Conservation (phyloP, 139 green algal genomes). For the Coccomyxa sp. region DNA sequence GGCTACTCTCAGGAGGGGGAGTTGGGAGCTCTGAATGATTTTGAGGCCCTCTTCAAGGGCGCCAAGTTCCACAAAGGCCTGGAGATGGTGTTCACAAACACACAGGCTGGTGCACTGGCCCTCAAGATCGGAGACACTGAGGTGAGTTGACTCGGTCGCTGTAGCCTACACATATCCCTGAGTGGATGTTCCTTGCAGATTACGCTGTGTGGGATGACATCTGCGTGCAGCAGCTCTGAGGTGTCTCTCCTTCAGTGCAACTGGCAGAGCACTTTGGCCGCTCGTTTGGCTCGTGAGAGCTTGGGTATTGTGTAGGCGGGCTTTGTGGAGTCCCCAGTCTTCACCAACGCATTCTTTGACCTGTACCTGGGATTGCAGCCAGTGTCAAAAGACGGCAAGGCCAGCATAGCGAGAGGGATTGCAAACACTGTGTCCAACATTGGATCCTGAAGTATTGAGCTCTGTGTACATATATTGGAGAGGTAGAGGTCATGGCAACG, state of each 20-base stretch:
- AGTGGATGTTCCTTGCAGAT: neutral
- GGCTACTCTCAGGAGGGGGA: conserved; percentile 20
- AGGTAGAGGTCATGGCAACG: no score
- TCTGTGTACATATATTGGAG: no score
- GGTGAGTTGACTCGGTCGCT: conserved; percentile 15
- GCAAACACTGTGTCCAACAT: conserved; percentile 2
- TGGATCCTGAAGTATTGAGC: no score
- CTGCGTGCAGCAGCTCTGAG: neutral
- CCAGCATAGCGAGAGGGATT: conserved; percentile 48
- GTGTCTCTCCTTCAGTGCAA: neutral
- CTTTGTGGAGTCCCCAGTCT: conserved; percentile 27
- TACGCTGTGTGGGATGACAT: neutral
- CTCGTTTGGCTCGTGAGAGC: neutral
- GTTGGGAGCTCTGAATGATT: conserved; percentile 28
- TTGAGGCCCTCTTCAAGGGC: conserved; percentile 52
- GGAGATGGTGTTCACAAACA: conserved; percentile 48
- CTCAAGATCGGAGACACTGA: conserved; percentile 46
- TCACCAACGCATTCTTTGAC: conserved; percentile 56
- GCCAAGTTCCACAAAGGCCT: conserved; percentile 46
- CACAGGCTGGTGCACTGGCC: conserved; percentile 38
- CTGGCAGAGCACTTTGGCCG: neutral
- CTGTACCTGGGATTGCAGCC: conserved; percentile 66
- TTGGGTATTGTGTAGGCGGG: conserved; percentile 33
- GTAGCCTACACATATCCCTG: neutral
- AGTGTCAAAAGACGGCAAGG: conserved; percentile 58